Percentiles rank a stretch among this genome's conserved stretches.
Evolutionary conservation across 129 eudicot genomes (phyloP).

Genomic region (Daucus carota): DH1_v3.0 NC_030386.2:32635001-32635500

Average conservation of each 20-base stretch:
- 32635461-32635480: slow-evolving; percentile 1
- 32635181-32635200: no score
- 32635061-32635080: not conserved
- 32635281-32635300: not conserved
- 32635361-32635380: not conserved
- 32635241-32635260: not conserved
- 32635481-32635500: not conserved
- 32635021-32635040: not conserved
- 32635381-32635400: not conserved
- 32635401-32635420: not conserved
- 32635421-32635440: not conserved
- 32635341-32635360: not conserved
- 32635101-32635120: not conserved
- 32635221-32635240: not conserved
- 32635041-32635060: not conserved
- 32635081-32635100: not conserved
- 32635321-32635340: not conserved
- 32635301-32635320: not conserved
- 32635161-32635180: not conserved
- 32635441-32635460: not conserved
- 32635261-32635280: not conserved
- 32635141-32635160: not conserved
- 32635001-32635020: not conserved
- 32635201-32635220: not conserved
- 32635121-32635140: not conserved